These are phyloP conservation scores for Acidiella bohemica DNA, from an alignment of 495 filamentous ascomycete genomes.

Conservation along the genomic window DNA sequence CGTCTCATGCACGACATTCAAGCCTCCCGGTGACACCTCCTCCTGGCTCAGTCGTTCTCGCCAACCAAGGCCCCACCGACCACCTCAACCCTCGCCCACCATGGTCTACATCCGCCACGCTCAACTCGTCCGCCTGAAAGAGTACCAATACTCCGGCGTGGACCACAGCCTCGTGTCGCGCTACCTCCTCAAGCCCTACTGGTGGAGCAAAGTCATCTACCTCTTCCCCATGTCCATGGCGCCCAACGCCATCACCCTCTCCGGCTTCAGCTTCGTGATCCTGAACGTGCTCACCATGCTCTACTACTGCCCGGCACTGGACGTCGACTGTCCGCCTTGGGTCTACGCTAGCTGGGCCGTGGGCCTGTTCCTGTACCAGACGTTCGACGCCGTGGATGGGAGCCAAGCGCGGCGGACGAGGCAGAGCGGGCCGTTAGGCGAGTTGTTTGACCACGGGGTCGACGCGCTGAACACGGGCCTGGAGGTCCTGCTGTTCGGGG, in stretches of 20 bases:
- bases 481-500: conserved; percentile 82
- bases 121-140: conserved; percentile 69
- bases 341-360: conserved; percentile 85
- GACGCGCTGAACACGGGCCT: conserved; percentile 94
- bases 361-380: conserved; percentile 92
- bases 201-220: conserved; percentile 84
- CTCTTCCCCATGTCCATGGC: conserved; percentile 90
- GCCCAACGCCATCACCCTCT: conserved; percentile 59
- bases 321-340: conserved; percentile 86
- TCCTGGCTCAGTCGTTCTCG: too few relatives aligned
- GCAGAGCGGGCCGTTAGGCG: conserved; percentile 86
- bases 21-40: too few relatives aligned
- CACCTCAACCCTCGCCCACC: conserved; percentile 13
- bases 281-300: conserved; percentile 84
- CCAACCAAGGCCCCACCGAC: too few relatives aligned
- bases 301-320: conserved; percentile 90
- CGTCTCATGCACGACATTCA: too few relatives aligned
- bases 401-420: conserved; percentile 84
- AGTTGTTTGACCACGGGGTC: conserved; percentile 96
- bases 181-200: conserved; percentile 94
- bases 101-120: conserved; percentile 89
- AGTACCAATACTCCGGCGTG: conserved; percentile 85
- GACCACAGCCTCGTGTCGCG: conserved; percentile 80
- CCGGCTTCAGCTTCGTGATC: conserved; percentile 82
- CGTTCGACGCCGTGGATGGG: conserved; percentile 94